Evolutionary conservation across 306 rosid genomes (phyloP).

Genomic region (Sophora flavescens): DNA sequence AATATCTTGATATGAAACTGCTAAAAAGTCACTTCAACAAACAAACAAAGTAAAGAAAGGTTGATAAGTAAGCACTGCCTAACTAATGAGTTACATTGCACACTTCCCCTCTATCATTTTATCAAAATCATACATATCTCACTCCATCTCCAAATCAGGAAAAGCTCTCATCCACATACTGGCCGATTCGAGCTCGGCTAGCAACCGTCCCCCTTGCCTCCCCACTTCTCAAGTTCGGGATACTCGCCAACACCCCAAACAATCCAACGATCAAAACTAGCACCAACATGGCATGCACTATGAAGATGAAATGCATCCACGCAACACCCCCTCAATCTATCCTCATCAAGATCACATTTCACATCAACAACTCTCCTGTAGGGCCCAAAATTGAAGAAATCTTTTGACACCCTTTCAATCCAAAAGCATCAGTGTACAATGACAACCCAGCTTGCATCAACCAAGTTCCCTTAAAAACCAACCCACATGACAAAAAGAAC

Average conservation of each 20-base stretch:
- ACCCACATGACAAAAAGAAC: conserved; percentile 67
- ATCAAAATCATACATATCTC: conserved; percentile 47
- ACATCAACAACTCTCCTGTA: conserved; percentile 55
- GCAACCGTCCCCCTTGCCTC: conserved; percentile 67
- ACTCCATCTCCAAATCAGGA: conserved; percentile 68
- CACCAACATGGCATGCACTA: conserved; percentile 68
- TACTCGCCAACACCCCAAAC: conserved; percentile 59
- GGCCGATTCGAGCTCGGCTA: conserved; percentile 57
- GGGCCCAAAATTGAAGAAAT: conserved; percentile 50
- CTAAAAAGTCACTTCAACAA: conserved; percentile 37
- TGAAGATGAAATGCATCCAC: conserved; percentile 73
- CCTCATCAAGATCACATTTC: conserved; percentile 79
- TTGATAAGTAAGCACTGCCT: conserved; percentile 39
- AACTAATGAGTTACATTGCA: conserved; percentile 36
- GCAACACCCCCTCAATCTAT: conserved; percentile 74
- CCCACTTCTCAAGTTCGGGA: conserved; percentile 50
- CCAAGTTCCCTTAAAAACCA: conserved; percentile 91
- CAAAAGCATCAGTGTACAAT: conserved; percentile 74
- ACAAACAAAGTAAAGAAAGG: conserved; percentile 31
- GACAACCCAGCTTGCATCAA: conserved; percentile 76
- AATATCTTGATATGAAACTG: conserved; percentile 27
- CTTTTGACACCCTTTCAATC: conserved; percentile 73
- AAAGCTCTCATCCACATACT: conserved; percentile 44
- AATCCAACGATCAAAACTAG: conserved; percentile 61
- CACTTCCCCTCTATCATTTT: conserved; percentile 10